Evolutionary conservation across 441 rosid genomes (phyloP).

Genomic region (Metrosideros polymorpha): DNA sequence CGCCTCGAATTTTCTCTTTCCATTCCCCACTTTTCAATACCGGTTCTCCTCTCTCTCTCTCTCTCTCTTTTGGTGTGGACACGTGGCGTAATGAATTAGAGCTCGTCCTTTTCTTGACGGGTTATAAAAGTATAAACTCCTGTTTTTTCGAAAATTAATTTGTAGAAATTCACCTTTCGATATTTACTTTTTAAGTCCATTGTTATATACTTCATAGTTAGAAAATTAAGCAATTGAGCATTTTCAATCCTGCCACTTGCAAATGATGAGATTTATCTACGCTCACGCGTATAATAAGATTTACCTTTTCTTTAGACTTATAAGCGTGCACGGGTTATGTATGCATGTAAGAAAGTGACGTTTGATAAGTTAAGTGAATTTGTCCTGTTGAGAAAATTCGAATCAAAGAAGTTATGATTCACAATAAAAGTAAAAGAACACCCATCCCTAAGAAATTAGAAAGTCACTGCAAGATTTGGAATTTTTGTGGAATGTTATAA

Average conservation of each 20-base stretch:
- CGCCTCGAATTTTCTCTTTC: not conserved
- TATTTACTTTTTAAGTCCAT: no score
- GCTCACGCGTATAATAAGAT: not conserved
- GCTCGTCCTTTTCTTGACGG: not conserved
- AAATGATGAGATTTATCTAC: not conserved
- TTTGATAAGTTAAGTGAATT: not conserved
- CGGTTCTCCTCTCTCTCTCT: not conserved
- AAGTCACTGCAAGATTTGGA: rapidly evolving
- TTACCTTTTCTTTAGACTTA: no score
- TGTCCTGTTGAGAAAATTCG: not conserved
- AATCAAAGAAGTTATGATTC: not conserved
- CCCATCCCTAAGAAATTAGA: not conserved
- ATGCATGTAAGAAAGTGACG: not conserved
- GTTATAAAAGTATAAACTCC: not conserved
- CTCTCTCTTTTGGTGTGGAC: not conserved
- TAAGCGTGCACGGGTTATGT: not conserved
- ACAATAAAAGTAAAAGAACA: rapidly evolving
- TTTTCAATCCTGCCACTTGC: not conserved
- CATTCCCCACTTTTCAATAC: not conserved
- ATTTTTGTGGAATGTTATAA: rapidly evolving
- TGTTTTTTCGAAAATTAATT: not conserved
- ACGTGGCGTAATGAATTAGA: not conserved
- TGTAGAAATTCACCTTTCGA: not conserved
- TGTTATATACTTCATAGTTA: not conserved
- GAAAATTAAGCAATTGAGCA: not conserved